Evolutionary conservation across 2,329 filamentous ascomycete genomes (phyloP).

Genomic region (Furcasterigmium furcatum): DNA sequence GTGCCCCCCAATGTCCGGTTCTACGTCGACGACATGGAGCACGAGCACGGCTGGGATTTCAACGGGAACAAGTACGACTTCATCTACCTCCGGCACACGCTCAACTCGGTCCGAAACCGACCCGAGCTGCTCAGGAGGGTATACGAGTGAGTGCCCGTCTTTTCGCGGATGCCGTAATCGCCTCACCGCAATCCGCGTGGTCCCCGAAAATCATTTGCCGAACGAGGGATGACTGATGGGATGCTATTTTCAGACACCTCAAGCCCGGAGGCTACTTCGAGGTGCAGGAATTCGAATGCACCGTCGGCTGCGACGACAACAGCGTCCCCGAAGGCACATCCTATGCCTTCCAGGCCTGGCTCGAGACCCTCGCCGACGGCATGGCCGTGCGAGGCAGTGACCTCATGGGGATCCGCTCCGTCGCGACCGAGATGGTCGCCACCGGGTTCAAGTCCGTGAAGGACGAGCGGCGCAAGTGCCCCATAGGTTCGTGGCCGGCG

Average conservation of each 20-base stretch:
- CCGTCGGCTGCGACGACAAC: slow-evolving; percentile 39
- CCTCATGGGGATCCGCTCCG: slow-evolving; percentile 31
- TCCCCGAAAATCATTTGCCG: background rate
- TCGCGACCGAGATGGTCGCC: slow-evolving; percentile 29
- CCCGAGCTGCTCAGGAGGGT: slow-evolving; percentile 36
- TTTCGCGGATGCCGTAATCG: no score
- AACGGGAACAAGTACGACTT: slow-evolving; percentile 42
- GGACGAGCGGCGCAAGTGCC: slow-evolving; percentile 41
- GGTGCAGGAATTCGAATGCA: slow-evolving; percentile 42
- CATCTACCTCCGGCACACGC: slow-evolving; percentile 44
- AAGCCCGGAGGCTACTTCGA: slow-evolving; percentile 51
- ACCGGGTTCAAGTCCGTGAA: slow-evolving; percentile 39
- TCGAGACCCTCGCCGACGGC: slow-evolving; percentile 34
- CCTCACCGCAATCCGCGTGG: no score
- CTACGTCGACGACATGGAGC: slow-evolving; percentile 49
- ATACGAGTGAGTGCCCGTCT: slow-evolving; percentile 31
- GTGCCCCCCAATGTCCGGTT: slow-evolving; percentile 50
- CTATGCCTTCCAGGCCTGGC: slow-evolving; percentile 45
- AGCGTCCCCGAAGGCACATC: slow-evolving; percentile 32
- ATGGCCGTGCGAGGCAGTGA: slow-evolving; percentile 38
- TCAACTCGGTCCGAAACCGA: slow-evolving; percentile 41
- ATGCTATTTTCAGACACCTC: slow-evolving; percentile 36
- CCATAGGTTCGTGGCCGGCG: slow-evolving; percentile 43
- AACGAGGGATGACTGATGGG: no score
- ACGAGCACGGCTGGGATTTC: slow-evolving; percentile 46